Evolutionary conservation across 306 rosid species (phyloP), one percentile per base, ranked within the genome.

Genomic region (Cyclanthera cordifolia): DNA sequence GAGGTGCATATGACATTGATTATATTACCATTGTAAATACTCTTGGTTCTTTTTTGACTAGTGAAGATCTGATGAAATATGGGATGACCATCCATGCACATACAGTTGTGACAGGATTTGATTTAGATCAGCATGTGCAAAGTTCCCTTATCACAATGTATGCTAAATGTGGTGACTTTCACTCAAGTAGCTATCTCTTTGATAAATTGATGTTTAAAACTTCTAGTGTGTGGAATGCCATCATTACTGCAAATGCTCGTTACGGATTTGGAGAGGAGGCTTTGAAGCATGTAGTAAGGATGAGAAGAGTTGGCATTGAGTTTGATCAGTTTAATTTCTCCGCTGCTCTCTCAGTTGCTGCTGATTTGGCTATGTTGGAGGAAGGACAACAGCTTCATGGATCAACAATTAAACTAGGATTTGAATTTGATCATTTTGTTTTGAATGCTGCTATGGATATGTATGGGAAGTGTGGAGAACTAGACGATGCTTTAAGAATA

Each of bases 381-480:
- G 98, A 87, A 79, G 98, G 98, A 20, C 87, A 89, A 60, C 96
- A 93, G 72, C 87, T 89, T 51, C 96, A 93, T 66, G 72, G 86
- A 50, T 75, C 88, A 81, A 79, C 80, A 30, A 72, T 84, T 59
- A 93, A 93, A 78, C 88, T 83, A 32, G 96, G 96, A 41, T 74
- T 84, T n/a, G 86, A 87, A 45, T 81, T 81, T 23, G 89, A 89
- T 69, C 77, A 83, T 79, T 93, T 80, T 27, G 82, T 87, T 65
- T 72, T 82, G 66, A 89, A 87, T 79, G 83, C 93, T 75, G 82
- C 81, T 23, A 93, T 93, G 98, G 96, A 86, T 79, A 93, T 93
- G 98, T 89, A 89, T 72, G 98, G 88, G 76, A 93, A 89, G 79
- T 93, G 98, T 70, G 95, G 96, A 54, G 93, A 87, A 73, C 77